phyloP scores from a whole-genome alignment of 208 protist species.

The Acanthamoeba culbertsoni region DNA sequence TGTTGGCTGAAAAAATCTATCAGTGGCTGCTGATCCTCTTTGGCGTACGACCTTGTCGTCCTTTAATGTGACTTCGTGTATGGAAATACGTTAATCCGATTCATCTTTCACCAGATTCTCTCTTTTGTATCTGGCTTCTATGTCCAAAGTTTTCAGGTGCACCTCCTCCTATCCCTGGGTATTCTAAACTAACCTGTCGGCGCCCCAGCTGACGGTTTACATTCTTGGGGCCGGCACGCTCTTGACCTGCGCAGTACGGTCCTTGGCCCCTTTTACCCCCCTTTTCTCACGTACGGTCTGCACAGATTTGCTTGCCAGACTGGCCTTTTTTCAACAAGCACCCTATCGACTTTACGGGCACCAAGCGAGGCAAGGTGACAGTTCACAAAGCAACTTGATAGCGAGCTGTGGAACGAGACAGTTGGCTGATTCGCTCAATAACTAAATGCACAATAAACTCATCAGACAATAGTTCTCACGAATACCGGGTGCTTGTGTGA shows the following conservation, averaged over 20 bases:
- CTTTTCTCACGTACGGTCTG: no score
- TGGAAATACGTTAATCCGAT: no score
- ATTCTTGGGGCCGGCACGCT: not conserved
- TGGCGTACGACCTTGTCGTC: not conserved
- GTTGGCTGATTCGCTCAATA: no score
- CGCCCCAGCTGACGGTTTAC: not conserved
- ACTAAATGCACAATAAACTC: no score
- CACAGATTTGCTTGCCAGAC: not conserved
- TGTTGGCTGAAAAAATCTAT: not conserved
- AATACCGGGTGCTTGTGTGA: no score
- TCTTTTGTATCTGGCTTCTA: not conserved
- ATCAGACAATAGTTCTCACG: no score
- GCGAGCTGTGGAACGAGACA: no score
- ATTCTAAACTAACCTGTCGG: no score
- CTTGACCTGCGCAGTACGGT: not conserved
- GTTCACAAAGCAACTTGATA: no score
- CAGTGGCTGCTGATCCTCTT: not conserved
- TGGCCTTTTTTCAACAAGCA: slow-evolving; percentile 42
- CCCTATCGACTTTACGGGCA: not conserved
- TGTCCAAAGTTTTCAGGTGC: not conserved
- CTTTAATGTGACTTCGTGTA: not conserved
- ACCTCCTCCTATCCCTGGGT: no score
- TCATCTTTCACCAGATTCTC: not conserved
- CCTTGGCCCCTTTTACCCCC: not conserved
- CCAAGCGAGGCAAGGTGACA: not conserved